Percentiles rank a stretch among this genome's conserved stretches.
Evolutionary conservation across 106 monocot genomes (phyloP).

Genomic region (Dioscorea dumetorum): DNA sequence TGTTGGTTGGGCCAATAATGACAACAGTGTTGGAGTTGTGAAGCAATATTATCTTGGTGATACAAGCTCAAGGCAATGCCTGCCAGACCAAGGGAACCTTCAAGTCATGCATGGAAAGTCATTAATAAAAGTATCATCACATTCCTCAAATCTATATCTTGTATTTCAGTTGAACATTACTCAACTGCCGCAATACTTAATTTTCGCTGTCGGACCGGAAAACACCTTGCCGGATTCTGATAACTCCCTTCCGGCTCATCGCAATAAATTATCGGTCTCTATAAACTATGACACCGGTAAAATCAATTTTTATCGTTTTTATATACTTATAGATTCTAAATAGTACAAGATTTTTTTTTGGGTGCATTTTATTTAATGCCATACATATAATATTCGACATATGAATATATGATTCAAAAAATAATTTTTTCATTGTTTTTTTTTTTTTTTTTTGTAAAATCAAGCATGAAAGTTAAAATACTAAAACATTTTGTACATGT

Average conservation of each 20-base stretch:
- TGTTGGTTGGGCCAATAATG: conserved; percentile 31
- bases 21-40: conserved; percentile 15
- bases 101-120: conserved; percentile 6
- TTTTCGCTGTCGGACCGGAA: conserved; percentile 43
- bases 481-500: too few relatives aligned
- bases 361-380: too few relatives aligned
- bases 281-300: conserved; percentile 34
- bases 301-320: background rate
- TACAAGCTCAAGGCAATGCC: conserved; percentile 22
- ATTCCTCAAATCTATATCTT: conserved; percentile 22
- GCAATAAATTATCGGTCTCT: conserved; percentile 12
- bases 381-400: too few relatives aligned
- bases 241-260: conserved; percentile 20
- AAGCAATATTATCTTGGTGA: conserved; percentile 48
- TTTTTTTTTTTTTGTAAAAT: too few relatives aligned
- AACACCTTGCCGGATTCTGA: conserved; percentile 14
- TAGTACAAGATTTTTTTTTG: too few relatives aligned
- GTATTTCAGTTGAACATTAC: conserved; percentile 36
- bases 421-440: too few relatives aligned
- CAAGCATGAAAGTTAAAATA: too few relatives aligned
- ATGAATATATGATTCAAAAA: too few relatives aligned
- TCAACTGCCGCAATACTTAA: conserved; percentile 16
- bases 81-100: conserved; percentile 40
- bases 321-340: too few relatives aligned
- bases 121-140: conserved; percentile 11